These are phyloP conservation scores for Lasiodiplodia hormozganensis DNA, from an alignment of 2,329 filamentous ascomycete species.

Conservation along the genomic window DNA sequence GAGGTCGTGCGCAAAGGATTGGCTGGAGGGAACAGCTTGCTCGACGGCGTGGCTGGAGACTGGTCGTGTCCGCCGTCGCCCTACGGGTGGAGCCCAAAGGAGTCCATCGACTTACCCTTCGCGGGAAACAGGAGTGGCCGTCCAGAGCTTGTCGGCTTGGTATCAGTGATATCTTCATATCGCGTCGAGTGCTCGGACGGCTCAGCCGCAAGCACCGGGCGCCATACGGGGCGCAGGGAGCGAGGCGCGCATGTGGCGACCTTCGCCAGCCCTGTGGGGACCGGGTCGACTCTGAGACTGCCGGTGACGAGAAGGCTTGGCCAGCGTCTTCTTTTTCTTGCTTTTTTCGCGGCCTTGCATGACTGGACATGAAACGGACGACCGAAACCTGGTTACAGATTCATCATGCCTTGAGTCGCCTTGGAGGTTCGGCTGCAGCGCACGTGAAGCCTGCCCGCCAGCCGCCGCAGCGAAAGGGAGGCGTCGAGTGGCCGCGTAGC, in stretches of 20 bases:
- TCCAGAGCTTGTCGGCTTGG: conserved; percentile 13
- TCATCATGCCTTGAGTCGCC: conserved; percentile 15
- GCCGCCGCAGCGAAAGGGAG: conserved; percentile 2
- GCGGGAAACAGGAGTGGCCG: conserved; percentile 18
- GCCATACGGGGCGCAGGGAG: conserved; percentile 22
- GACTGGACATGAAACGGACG: conserved; percentile 27
- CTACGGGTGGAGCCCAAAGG: conserved; percentile 21
- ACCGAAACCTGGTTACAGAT: conserved; percentile 26
- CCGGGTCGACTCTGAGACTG: conserved; percentile 22
- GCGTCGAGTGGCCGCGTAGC: conserved; percentile 20
- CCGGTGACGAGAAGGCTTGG: conserved; percentile 24
- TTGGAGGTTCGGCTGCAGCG: background rate
- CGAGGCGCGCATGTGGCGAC: conserved; percentile 20
- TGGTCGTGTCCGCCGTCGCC: background rate
- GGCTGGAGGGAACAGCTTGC: conserved; percentile 3
- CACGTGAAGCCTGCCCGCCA: background rate
- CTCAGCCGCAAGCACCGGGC: conserved; percentile 11
- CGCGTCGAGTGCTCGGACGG: conserved; percentile 16
- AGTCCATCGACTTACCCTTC: conserved; percentile 21
- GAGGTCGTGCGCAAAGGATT: conserved; percentile 22
- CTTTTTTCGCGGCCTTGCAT: conserved; percentile 23
- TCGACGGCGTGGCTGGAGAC: conserved; percentile 5
- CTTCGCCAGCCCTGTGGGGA: conserved; percentile 22
- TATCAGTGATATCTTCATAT: conserved; percentile 14
- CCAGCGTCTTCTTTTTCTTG: conserved; percentile 20